Conservation (phyloP, 2,329 filamentous ascomycete genomes). For the Arthroderma uncinatum region DNA sequence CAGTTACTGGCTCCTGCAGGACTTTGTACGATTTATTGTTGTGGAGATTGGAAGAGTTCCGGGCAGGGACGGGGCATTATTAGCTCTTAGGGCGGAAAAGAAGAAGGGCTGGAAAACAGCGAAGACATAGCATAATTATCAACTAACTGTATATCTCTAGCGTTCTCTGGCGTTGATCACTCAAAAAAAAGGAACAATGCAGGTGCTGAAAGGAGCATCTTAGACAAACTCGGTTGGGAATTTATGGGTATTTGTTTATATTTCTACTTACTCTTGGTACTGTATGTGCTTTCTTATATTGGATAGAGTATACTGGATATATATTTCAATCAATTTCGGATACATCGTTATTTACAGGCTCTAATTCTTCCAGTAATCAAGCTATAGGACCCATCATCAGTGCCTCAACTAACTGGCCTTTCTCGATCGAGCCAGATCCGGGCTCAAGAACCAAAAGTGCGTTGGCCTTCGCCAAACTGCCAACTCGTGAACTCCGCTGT, state of each 20-base stretch:
- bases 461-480: conserved; percentile 81
- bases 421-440: conserved; percentile 46
- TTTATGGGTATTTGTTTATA: background rate
- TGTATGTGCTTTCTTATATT: background rate
- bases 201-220: background rate
- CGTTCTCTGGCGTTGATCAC: background rate
- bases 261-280: background rate
- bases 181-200: background rate
- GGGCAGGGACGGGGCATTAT: conserved; percentile 50
- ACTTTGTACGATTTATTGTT: conserved; percentile 84
- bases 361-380: background rate
- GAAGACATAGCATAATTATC: background rate
- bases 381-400: conserved; percentile 57
- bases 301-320: background rate
- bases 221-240: background rate
- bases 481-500: conserved; percentile 80
- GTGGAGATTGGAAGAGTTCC: conserved; percentile 69
- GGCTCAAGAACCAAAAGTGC: conserved; percentile 56
- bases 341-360: background rate
- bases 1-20: conserved; percentile 79
- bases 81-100: conserved; percentile 44
- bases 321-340: background rate
- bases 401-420: conserved; percentile 63
- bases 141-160: background rate
- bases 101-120: conserved; percentile 41